A percentile compares a stretch with the other conserved stretches of the same genome.
Evolutionary conservation across 305 asterid genomes (phyloP).

Genomic region (Fraxinus xanthoxyloides): DNA sequence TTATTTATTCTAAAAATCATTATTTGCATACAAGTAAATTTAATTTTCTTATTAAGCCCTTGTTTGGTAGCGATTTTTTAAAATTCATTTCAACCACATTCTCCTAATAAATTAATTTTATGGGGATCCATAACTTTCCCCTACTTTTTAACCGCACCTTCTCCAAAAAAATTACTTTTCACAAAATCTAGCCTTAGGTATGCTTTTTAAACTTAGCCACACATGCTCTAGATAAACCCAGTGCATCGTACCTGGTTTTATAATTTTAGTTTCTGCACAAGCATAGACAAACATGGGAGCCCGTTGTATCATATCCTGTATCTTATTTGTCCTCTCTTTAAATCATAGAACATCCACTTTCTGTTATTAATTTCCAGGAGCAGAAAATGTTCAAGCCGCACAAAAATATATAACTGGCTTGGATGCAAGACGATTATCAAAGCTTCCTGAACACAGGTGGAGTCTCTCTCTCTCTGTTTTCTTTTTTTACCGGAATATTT

Average conservation of each 20-base stretch:
- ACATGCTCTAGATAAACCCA: neutral
- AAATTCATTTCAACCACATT: neutral
- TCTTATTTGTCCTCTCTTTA: neutral
- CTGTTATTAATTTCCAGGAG: conserved; percentile 43
- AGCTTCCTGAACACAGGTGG: conserved; percentile 92
- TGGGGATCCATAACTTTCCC: neutral
- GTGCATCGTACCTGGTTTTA: neutral
- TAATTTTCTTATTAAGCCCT: neutral
- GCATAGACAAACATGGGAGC: neutral
- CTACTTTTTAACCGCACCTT: neutral
- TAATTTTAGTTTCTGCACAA: neutral
- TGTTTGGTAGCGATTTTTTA: neutral
- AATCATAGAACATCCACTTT: conserved; percentile 1
- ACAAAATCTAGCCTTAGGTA: neutral
- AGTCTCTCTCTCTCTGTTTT: conserved; percentile 1
- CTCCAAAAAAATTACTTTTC: neutral
- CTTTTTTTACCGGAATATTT: neutral
- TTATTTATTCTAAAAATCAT: neutral
- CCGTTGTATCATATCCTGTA: neutral
- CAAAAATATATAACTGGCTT: conserved; percentile 90
- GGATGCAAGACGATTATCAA: conserved; percentile 93
- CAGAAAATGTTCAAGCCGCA: conserved; percentile 86
- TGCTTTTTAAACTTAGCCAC: neutral
- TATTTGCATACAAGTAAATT: neutral
- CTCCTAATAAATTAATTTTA: neutral